A percentile compares a stretch with the other conserved stretches of the same genome.
Evolutionary conservation across 2,329 filamentous ascomycete genomes (phyloP).

Genomic region (Pleurostoma richardsiae): DNA sequence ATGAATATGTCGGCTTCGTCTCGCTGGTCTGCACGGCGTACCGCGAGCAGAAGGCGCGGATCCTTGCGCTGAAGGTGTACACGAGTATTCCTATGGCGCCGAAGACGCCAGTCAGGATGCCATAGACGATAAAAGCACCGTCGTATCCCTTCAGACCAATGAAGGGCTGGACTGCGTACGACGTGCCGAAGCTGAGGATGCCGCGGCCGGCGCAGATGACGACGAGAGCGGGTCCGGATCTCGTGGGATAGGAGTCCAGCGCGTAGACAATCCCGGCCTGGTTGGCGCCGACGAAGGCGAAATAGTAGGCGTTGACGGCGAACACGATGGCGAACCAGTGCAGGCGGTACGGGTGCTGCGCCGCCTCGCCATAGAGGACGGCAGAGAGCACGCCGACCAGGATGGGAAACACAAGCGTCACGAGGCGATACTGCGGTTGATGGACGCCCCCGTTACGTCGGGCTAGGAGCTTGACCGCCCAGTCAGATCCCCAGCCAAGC

Average conservation of each 20-base stretch:
- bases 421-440: conserved; percentile 31
- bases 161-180: conserved; percentile 20
- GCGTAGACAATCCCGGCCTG: conserved; percentile 37
- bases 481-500: conserved; percentile 31
- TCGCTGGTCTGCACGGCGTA: conserved; percentile 1
- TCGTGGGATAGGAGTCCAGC: conserved; percentile 36
- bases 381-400: conserved; percentile 28
- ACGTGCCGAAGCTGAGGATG: conserved; percentile 35
- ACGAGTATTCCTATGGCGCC: conserved; percentile 21
- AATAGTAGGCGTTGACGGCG: conserved; percentile 21
- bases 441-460: conserved; percentile 30
- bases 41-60: neutral
- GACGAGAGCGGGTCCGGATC: conserved; percentile 34
- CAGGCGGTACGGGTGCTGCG: conserved; percentile 22
- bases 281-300: conserved; percentile 33
- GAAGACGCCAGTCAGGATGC: conserved; percentile 20
- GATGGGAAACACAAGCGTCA: conserved; percentile 28
- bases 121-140: conserved; percentile 23
- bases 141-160: conserved; percentile 21
- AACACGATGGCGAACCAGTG: conserved; percentile 28
- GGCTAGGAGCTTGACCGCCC: conserved; percentile 26
- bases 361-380: conserved; percentile 30
- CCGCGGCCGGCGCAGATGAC: conserved; percentile 40
- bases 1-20: neutral
- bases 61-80: conserved; percentile 25